Conservation (phyloP, 2,329 filamentous ascomycete genomes). For the Botryotinia globosa region DNA sequence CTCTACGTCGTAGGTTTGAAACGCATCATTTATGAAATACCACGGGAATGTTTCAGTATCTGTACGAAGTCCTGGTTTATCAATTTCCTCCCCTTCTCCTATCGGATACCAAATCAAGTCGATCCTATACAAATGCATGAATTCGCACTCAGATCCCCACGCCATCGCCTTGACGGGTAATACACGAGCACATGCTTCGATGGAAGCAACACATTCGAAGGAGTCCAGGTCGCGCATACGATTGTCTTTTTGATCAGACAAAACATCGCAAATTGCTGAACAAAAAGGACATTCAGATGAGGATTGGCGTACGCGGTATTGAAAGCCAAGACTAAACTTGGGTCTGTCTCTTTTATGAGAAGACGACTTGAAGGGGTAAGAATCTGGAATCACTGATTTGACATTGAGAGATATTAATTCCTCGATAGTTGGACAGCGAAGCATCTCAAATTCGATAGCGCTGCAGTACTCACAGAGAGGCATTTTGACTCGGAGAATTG, state of each 20-base stretch:
- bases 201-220: not conserved
- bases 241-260: not conserved
- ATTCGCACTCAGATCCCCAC: not conserved
- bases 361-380: not conserved
- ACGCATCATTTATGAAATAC: not conserved
- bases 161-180: not conserved
- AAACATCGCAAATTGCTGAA: not conserved
- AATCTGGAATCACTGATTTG: not conserved
- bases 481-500: not conserved
- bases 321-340: not conserved
- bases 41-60: not conserved
- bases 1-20: not conserved
- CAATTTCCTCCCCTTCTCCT: not conserved
- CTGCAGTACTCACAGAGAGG: not conserved
- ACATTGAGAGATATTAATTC: not conserved
- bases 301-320: not conserved
- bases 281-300: not conserved
- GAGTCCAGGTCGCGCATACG: not conserved
- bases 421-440: slow-evolving; percentile 3
- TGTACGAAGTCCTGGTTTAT: not conserved
- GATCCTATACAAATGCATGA: slow-evolving; percentile 1
- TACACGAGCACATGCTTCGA: not conserved
- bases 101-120: not conserved
- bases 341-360: not conserved
- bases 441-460: slow-evolving; percentile 1